Base-by-base conservation (phyloP, 129 eudicot genomes). In the Saussurea involucrata region DNA sequence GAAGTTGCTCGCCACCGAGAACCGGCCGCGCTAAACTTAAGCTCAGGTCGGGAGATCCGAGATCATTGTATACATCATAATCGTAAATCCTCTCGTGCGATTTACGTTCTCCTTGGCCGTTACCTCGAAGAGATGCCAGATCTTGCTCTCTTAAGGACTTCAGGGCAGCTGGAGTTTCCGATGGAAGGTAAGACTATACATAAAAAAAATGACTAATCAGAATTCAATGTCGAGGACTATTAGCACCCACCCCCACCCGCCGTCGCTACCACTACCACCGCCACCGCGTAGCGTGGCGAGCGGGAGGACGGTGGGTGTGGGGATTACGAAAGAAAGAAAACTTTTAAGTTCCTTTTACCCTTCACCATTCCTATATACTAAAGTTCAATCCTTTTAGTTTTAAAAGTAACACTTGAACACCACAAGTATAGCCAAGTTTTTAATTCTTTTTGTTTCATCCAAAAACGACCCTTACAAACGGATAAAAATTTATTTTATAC, bases 41-140 rank as follows among this genome's bases (percentile, higher is more conserved):
- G 21, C 13, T 66, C 13, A 0, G 2, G 37, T 88, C 93, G 0
- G 97, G 89, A 63, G 66, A 82, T 20, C 96, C 97, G 17, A 92
- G 84, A 77, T 92, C 94, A 57, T 89, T 84, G 61, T 89, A 89
- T 5, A 83, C 83, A 36, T 89, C 94, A 60, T 89, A 89, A 71
- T 89, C 95, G 69, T 89, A 89, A 12, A 89, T 80, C 68, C 95
- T 84, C 18, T 86, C 95, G 31, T 9, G 25, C 0, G 24, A 60
- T 61, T 86, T 76, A 10, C 91, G 79, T 24, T 89, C 83, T 33
- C 89, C 91, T 22, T 66, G 25, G 20, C 22, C 96, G 36, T 90
- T 78, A 0, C 97, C 97, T 33, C 98, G 84, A 4, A 90, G 77
- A 32, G 61, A 86, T 18, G 0, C 33, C 32, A 89, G 78, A 72